Conservation (phyloP, 345 rosid species). For the Euphorbia tirucalli region DNA sequence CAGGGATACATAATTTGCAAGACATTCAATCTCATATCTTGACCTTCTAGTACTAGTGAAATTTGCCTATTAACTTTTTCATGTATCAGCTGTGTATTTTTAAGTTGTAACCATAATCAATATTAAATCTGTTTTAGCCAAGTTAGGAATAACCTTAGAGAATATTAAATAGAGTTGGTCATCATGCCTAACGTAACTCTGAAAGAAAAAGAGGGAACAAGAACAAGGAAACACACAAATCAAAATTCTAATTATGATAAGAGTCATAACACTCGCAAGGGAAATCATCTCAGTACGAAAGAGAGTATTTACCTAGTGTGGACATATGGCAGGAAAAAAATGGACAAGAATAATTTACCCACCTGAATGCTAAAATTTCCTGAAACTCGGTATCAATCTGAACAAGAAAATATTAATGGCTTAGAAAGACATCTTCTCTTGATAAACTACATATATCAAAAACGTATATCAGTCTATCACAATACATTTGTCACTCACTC, state of each 20-base stretch:
- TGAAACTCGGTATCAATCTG: constrained; percentile 71
- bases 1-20: not conserved
- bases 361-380: constrained; percentile 78
- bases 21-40: not conserved
- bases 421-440: constrained; percentile 5
- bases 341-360: not conserved
- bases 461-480: not conserved
- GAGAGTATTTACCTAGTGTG: not conserved
- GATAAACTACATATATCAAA: not conserved
- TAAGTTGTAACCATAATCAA: not conserved
- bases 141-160: not conserved
- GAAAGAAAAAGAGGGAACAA: not conserved
- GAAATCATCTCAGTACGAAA: not conserved
- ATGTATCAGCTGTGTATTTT: not conserved
- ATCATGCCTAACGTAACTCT: not conserved
- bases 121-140: not conserved
- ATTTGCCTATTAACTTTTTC: not conserved
- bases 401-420: constrained; percentile 11
- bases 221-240: not conserved
- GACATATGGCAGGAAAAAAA: not conserved
- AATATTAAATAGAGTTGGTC: not conserved
- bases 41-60: not conserved
- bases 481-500: constrained; percentile 42
- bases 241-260: not conserved
- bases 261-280: not conserved